These are phyloP conservation scores for Castanea mollissima DNA, from an alignment of 306 rosid species.

Conservation along the genomic window DNA sequence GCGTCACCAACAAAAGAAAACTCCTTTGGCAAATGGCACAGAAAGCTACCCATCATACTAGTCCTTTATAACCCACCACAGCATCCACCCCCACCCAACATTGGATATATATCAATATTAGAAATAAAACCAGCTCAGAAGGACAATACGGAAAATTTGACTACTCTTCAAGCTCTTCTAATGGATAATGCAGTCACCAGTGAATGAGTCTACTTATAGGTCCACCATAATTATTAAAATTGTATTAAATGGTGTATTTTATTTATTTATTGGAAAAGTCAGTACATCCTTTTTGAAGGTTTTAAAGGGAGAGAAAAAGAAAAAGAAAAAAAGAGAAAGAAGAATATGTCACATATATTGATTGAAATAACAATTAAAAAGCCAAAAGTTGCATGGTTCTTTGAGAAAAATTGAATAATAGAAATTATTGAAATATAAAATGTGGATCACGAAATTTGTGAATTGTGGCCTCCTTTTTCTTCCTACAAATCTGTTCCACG, in stretches of 20 bases:
- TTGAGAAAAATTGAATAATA: not conserved
- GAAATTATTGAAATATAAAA: not conserved
- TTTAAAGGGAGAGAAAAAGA: not conserved
- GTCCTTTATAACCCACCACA: constrained; percentile 11
- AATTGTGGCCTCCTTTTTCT: not conserved
- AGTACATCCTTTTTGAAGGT: not conserved
- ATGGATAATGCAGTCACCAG: constrained; percentile 19
- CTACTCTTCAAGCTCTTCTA: constrained; percentile 2
- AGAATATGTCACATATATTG: not conserved
- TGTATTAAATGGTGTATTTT: not conserved
- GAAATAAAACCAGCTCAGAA: not conserved
- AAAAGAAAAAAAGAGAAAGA: not conserved
- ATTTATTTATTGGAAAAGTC: not conserved
- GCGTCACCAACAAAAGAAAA: constrained; percentile 43
- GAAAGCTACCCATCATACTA: constrained; percentile 22
- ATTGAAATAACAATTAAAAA: not conserved
- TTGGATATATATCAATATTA: constrained; percentile 16
- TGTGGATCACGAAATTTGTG: not conserved
- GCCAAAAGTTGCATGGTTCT: not conserved
- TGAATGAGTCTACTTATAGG: not conserved
- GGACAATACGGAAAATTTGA: constrained; percentile 8
- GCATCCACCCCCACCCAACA: constrained; percentile 21
- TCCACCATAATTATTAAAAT: not conserved
- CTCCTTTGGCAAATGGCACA: not conserved
- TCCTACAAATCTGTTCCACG: not conserved